Evolutionary conservation across 495 filamentous ascomycete species (phyloP).

Genomic region (Achaetomiella virescens): DNA sequence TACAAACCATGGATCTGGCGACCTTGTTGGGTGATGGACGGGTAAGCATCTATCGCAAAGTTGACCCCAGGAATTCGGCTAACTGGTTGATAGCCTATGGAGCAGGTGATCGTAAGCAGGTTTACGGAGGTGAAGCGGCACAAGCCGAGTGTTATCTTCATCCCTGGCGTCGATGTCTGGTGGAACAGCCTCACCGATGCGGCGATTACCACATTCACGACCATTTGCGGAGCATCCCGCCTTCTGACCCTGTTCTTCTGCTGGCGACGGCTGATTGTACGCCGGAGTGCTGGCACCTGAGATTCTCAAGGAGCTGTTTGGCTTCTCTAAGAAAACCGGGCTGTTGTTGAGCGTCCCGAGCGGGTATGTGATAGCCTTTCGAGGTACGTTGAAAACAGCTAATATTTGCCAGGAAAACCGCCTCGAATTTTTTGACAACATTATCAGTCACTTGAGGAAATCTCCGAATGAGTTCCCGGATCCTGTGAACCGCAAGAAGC

Average conservation of each 20-base stretch:
- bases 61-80: constrained; percentile 14
- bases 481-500: constrained; percentile 73
- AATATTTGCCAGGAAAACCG: constrained; percentile 50
- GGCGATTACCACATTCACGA: constrained; percentile 66
- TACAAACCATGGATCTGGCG: constrained; percentile 90
- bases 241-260: constrained; percentile 82
- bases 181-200: constrained; percentile 58
- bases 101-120: constrained; percentile 79
- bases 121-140: constrained; percentile 90
- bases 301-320: constrained; percentile 73
- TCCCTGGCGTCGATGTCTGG: constrained; percentile 86
- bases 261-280: constrained; percentile 70
- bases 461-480: constrained; percentile 81
- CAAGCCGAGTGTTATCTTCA: constrained; percentile 92
- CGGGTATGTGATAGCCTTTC: constrained; percentile 37
- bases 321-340: constrained; percentile 74
- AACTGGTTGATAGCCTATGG: constrained; percentile 52
- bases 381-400: constrained; percentile 15
- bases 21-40: constrained; percentile 59
- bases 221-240: constrained; percentile 66
- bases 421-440: constrained; percentile 65
- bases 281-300: constrained; percentile 41
- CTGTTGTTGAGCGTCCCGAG: constrained; percentile 57
- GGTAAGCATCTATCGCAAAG: constrained; percentile 31
- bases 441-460: constrained; percentile 68